Evolutionary conservation across 805 yeast genomes (phyloP).

Genomic region (Starmera caribaea): DNA sequence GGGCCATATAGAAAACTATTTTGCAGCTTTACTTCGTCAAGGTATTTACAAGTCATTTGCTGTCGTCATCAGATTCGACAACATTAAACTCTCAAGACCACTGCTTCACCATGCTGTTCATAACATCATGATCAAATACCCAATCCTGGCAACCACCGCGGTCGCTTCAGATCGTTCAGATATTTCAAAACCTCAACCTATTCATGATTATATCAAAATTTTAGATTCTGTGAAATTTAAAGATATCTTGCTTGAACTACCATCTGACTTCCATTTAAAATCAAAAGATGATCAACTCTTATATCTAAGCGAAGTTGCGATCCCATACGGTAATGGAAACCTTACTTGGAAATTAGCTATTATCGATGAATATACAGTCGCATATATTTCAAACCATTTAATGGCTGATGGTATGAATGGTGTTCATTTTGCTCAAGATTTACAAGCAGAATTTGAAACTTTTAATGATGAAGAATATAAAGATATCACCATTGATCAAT

Average conservation of each 20-base stretch:
- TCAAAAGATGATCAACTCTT: slow-evolving; percentile 2
- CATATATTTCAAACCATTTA: slow-evolving; percentile 12
- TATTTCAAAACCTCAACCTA: slow-evolving; percentile 5
- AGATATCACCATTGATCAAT: background rate
- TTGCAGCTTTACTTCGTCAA: slow-evolving; percentile 10
- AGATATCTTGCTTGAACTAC: slow-evolving; percentile 7
- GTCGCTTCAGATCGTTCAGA: slow-evolving; percentile 12
- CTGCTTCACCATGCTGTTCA: slow-evolving; percentile 6
- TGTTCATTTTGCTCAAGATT: slow-evolving; percentile 7
- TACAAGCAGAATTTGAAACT: slow-evolving; percentile 4
- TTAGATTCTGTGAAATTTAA: slow-evolving; percentile 7
- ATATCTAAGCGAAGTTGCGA: slow-evolving; percentile 5
- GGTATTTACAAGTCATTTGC: slow-evolving; percentile 12
- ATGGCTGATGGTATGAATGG: slow-evolving; percentile 13
- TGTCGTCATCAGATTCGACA: slow-evolving; percentile 7
- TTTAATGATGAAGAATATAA: background rate
- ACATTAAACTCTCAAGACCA: slow-evolving; percentile 1
- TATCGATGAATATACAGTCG: slow-evolving; percentile 10
- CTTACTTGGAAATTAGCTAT: slow-evolving; percentile 11
- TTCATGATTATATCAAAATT: slow-evolving; percentile 12
- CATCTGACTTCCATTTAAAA: slow-evolving; percentile 1
- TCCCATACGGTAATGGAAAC: slow-evolving; percentile 9
- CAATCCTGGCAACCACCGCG: slow-evolving; percentile 9
- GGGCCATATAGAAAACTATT: slow-evolving; percentile 16
- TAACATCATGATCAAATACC: slow-evolving; percentile 8